Evolutionary conservation across 2,329 filamentous ascomycete species (phyloP).

Genomic region (Phaeosphaeriaceae sp.): DNA sequence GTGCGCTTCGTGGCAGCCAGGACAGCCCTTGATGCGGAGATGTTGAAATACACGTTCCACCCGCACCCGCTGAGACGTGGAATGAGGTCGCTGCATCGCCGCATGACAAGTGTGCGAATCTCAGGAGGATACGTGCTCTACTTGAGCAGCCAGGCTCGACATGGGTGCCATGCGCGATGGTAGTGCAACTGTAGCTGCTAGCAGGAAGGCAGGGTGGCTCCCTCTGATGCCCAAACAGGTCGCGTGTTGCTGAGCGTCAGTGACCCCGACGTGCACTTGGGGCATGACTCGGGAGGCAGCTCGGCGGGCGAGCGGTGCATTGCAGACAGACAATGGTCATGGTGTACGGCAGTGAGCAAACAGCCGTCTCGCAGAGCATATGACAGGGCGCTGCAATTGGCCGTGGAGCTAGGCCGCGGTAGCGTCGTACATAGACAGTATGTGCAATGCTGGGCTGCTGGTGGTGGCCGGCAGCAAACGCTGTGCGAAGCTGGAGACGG

Average conservation of each 20-base stretch:
- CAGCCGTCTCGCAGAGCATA: not conserved
- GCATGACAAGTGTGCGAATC: conserved; percentile 15
- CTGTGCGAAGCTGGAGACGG: conserved; percentile 16
- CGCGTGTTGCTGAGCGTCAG: conserved; percentile 7
- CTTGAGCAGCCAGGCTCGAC: conserved; percentile 16
- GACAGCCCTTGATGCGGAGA: not conserved
- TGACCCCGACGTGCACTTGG: not conserved
- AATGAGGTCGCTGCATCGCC: conserved; percentile 23
- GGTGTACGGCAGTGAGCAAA: not conserved
- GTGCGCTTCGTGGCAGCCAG: conserved; percentile 2
- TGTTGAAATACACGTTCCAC: conserved; percentile 36
- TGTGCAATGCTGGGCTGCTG: not conserved
- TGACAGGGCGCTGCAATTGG: conserved; percentile 10
- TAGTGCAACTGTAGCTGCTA: conserved; percentile 15
- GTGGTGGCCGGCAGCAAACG: conserved; percentile 11
- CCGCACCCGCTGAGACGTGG: conserved; percentile 32
- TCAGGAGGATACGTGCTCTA: not conserved
- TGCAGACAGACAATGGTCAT: not conserved
- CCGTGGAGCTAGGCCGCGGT: conserved; percentile 2
- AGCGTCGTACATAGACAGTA: not conserved
- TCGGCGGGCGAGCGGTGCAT: no score
- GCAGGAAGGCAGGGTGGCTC: conserved; percentile 23
- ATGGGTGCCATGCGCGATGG: conserved; percentile 49
- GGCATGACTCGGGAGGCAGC: not conserved
- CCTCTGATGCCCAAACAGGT: conserved; percentile 19